A percentile compares a stretch with the other conserved stretches of the same genome.
These are phyloP conservation scores for Sugiyamaella novakii DNA, from an alignment of 1,139 yeast genomes.

Conservation along the genomic window DNA sequence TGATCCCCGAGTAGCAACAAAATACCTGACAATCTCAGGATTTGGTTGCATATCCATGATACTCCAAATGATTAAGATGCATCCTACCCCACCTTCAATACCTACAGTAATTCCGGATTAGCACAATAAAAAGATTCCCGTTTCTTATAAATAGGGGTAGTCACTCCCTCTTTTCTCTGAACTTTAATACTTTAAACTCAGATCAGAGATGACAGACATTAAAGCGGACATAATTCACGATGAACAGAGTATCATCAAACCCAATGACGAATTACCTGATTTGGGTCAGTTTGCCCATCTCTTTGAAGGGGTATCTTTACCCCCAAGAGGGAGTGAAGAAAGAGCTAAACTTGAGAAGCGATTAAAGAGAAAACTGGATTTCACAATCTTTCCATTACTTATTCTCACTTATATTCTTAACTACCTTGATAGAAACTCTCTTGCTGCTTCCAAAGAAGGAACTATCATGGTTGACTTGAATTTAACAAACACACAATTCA, in stretches of 20 bases:
- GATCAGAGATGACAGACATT: conserved; percentile 6
- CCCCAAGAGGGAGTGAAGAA: conserved; percentile 25
- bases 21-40: not conserved
- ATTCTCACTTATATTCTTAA: conserved; percentile 59
- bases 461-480: conserved; percentile 58
- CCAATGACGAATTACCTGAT: conserved; percentile 17
- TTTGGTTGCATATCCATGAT: not conserved
- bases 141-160: not conserved
- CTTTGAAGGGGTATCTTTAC: conserved; percentile 26
- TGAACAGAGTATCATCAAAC: conserved; percentile 10
- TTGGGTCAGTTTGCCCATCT: conserved; percentile 24
- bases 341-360: conserved; percentile 21
- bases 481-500: conserved; percentile 54
- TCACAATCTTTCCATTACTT: conserved; percentile 58
- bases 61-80: not conserved
- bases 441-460: conserved; percentile 62
- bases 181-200: not conserved
- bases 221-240: conserved; percentile 9
- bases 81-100: conserved; percentile 3
- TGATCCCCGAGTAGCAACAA: too few species aligned
- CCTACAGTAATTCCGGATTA: conserved; percentile 4
- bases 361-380: conserved; percentile 48
- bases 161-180: not conserved
- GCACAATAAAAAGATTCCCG: not conserved
- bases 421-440: conserved; percentile 62